phyloP scores from a whole-genome alignment of 768 basidiomycete genomes.

The Leucocoprinus sp. region DNA sequence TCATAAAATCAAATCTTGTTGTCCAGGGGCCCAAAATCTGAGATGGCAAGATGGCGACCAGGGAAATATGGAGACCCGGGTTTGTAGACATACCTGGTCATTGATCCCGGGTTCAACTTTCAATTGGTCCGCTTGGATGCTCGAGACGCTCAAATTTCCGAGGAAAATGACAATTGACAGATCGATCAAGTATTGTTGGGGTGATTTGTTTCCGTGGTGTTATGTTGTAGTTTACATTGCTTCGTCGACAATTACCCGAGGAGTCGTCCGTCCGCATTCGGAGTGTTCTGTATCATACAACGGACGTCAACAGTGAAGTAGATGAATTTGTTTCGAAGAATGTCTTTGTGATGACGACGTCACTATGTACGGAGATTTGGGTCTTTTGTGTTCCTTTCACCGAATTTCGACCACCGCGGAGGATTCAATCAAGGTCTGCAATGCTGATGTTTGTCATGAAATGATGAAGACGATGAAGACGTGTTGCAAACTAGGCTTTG shows the following conservation, averaged over 20 bases:
- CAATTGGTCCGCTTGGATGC: conserved; percentile 1
- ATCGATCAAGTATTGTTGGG: background rate
- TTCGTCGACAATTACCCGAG: conserved; percentile 4
- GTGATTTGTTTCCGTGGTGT: conserved; percentile 5
- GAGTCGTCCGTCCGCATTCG: background rate
- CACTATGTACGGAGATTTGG: background rate
- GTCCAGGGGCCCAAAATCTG: background rate
- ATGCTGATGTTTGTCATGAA: too few species aligned
- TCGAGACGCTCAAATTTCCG: background rate
- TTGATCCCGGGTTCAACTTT: conserved; percentile 9
- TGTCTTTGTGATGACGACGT: background rate
- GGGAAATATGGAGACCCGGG: background rate
- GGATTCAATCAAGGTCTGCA: too few species aligned
- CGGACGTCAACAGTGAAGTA: background rate
- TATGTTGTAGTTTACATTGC: background rate
- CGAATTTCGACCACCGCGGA: too few species aligned
- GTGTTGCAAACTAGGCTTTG: too few species aligned
- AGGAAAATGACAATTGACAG: background rate
- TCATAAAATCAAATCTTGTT: background rate
- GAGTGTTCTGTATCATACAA: background rate
- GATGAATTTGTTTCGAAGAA: background rate
- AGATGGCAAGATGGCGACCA: background rate
- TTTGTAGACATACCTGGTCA: conserved; percentile 4
- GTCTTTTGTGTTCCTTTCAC: too few species aligned
- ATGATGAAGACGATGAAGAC: too few species aligned